These are phyloP conservation scores for Penicillium pulvis DNA, from an alignment of 495 filamentous ascomycete genomes.

Conservation along the genomic window DNA sequence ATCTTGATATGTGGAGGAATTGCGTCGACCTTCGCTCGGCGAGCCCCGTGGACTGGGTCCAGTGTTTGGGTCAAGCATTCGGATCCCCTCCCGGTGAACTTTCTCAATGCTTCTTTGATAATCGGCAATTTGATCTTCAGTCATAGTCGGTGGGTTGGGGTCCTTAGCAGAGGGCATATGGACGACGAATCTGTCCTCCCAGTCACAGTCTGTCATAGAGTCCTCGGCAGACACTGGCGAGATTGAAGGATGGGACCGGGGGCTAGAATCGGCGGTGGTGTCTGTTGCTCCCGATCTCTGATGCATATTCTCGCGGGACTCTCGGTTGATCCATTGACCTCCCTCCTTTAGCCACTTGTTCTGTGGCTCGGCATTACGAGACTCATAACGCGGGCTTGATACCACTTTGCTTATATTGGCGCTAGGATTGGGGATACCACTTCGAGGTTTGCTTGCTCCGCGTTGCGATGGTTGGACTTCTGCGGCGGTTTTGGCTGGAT, in stretches of 20 bases:
- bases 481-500: background rate
- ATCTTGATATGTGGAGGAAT: background rate
- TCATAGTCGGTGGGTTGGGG: conserved; percentile 46
- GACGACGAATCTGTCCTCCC: conserved; percentile 51
- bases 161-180: conserved; percentile 50
- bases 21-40: conserved; percentile 26
- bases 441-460: conserved; percentile 2
- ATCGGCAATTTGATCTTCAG: conserved; percentile 39
- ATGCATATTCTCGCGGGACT: conserved; percentile 19
- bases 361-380: conserved; percentile 16
- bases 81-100: conserved; percentile 30
- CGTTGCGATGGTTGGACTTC: background rate
- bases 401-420: conserved; percentile 15
- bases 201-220: conserved; percentile 41
- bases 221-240: conserved; percentile 34
- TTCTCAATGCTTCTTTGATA: conserved; percentile 45
- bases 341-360: conserved; percentile 29
- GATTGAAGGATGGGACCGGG: conserved; percentile 34
- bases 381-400: conserved; percentile 11
- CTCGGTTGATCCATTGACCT: conserved; percentile 28
- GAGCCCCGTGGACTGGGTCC: conserved; percentile 35
- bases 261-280: conserved; percentile 31
- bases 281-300: conserved; percentile 25
- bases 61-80: conserved; percentile 36
- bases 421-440: conserved; percentile 1